These are phyloP conservation scores for Colletotrichum coccodes DNA, from an alignment of 2,329 filamentous ascomycete genomes.

Conservation along the genomic window DNA sequence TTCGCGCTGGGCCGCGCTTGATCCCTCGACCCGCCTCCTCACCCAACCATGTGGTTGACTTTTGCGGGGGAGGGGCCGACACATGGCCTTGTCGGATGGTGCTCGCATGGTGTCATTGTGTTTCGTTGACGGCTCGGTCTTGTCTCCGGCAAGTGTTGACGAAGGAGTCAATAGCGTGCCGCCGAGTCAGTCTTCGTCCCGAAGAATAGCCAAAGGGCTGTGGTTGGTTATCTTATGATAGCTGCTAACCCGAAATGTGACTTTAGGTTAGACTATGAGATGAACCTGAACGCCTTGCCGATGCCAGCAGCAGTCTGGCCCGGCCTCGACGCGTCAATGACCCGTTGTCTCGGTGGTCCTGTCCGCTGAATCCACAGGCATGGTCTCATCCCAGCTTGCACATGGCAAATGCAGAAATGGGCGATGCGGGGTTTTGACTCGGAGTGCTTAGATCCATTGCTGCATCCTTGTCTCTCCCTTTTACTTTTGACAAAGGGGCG, in stretches of 20 bases:
- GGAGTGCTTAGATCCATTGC: background rate
- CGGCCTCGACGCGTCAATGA: background rate
- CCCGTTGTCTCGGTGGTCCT: constrained; percentile 6
- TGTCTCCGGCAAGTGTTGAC: background rate
- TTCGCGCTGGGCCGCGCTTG: background rate
- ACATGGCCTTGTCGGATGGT: background rate
- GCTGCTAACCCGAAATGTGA: constrained; percentile 3
- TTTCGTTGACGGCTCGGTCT: constrained; percentile 4
- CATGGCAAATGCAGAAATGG: background rate
- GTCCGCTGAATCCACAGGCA: background rate
- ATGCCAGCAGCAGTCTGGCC: background rate
- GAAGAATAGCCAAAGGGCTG: constrained; percentile 3
- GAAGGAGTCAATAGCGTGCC: background rate
- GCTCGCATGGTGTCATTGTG: constrained; percentile 14
- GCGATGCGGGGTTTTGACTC: constrained; percentile 1
- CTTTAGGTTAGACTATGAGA: background rate
- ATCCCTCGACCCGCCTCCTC: background rate
- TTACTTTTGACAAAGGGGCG: background rate
- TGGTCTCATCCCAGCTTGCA: background rate
- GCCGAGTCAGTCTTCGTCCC: constrained; percentile 15
- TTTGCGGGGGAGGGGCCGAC: constrained; percentile 15
- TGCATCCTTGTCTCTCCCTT: background rate
- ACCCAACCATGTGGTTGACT: constrained; percentile 6
- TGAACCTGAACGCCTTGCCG: constrained; percentile 5
- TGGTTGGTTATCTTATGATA: constrained; percentile 5